Base-by-base conservation (phyloP, 1,139 yeast genomes). In the Geotrichum candidum region DNA sequence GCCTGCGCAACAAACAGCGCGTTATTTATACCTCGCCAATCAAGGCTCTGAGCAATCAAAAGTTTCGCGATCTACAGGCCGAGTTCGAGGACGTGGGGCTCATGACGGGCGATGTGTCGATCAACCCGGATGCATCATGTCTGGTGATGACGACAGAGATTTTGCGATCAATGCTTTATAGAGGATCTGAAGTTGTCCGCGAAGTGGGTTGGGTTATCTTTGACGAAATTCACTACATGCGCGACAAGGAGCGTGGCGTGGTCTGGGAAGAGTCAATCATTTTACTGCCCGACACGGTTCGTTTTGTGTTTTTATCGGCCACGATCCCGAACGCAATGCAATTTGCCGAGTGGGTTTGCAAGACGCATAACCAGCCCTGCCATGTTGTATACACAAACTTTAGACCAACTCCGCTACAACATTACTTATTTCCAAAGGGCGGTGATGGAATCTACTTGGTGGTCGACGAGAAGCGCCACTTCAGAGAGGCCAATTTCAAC, bases 261-360 rank as follows among this genome's bases (percentile, higher is more conserved):
- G 99, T 94, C 6, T 94, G 99, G 99, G 99, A 94, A 76, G 99
- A 94, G 74, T 96, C 95, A 9, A 94, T 94, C 65, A 94, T 94
- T 67, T 86, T 94, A 90, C 79, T 94, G 54, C 99, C 99, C 0
- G 97, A 92, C 53, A 96, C 92, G 74, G 96, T 94, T 60, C 91
- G 90, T 68, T 88, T 88, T 70, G 90, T 92, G 64, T 78, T 92
- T 60, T 77, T 92, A 53, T 91, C 97, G 15, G 99, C 99, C 58
- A 94, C 99, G 2, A 95, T 94, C 66, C 99, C 99, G 50, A 94
- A 94, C 74, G 97, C 99, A 3, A 88, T 90, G 88, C 97, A 94
- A 73, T 94, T 94, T 79, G 99, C 99, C 10, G 96, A 92, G 71
- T 94, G 99, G 99, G 90, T 95, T 61, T 96, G 96, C 70, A 87